Evolutionary conservation across 176 grass and related monocot species (phyloP).

Genomic region (Oryza nivara): DNA sequence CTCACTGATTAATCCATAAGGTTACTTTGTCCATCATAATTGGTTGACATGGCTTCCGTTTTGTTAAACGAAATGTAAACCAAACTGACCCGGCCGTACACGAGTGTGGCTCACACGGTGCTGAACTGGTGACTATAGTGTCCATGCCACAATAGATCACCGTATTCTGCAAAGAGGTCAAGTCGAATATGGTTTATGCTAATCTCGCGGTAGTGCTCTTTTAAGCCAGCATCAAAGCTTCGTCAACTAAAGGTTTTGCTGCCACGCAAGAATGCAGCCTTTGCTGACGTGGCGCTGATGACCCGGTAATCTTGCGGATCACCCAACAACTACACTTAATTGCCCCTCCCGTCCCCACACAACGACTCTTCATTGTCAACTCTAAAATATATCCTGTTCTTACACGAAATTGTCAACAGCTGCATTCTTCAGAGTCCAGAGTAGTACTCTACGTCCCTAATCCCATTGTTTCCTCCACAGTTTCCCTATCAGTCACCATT

Average conservation of each 20-base stretch:
- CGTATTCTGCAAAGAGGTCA: slow-evolving; percentile 19
- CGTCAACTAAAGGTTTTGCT: neutral
- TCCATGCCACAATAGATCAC: neutral
- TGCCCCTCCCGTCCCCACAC: neutral
- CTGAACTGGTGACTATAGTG: neutral
- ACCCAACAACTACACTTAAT: slow-evolving; percentile 2
- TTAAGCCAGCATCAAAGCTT: neutral
- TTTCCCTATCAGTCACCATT: neutral
- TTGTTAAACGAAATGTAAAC: neutral
- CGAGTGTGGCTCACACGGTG: neutral
- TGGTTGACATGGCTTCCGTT: neutral
- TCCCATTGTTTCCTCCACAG: neutral
- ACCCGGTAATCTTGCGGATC: slow-evolving; percentile 12
- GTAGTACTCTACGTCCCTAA: neutral
- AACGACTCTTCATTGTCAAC: slow-evolving; percentile 26
- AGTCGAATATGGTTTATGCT: slow-evolving; percentile 14
- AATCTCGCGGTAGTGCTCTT: neutral
- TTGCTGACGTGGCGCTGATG: slow-evolving; percentile 30
- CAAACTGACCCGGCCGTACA: neutral
- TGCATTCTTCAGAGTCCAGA: neutral
- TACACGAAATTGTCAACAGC: neutral
- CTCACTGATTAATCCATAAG: neutral
- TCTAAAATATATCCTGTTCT: neutral
- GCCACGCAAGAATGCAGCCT: neutral
- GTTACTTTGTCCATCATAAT: neutral